Base-by-base conservation (phyloP, 2,329 filamentous ascomycete species). In the Paramyrothecium sp. region DNA sequence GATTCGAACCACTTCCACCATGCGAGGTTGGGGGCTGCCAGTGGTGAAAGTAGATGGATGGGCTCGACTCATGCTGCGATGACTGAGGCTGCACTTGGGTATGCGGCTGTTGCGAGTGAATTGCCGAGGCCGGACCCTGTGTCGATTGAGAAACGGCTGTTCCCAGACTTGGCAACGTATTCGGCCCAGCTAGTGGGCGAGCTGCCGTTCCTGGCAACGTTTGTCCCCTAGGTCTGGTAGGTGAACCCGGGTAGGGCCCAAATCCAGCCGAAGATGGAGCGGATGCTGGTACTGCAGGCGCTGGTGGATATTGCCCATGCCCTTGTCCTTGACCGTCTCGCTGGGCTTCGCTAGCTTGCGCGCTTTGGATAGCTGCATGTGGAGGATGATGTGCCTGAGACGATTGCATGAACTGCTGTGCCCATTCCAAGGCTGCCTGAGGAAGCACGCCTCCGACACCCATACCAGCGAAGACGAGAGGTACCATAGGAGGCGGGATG, bases 31-130 rank as follows among this genome's bases (percentile, higher is more conserved):
- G 92, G 50, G 92, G 92, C 58, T 94, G 90, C 92, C 92, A 97
- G 70, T 96, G 91, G 69, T 96, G 91, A 71, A 97, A 97, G 73
- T 91, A 95, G 51, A 96, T 90, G 21, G 88, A 89, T 0, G 89
- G 87, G 46, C 89, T 91, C 19, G 86, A 82, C 61, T 87, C 85
- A 63, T 89, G 83, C 65, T 87, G 85, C 58, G 83, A 60, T 33
- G 81, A 55, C 55, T 85, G 81, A 44, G 76, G 79, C 67, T 79
- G 83, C 68, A 77, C 80, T 73, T 81, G 81, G 66, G 71, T 56
- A 51, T 73, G 77, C 65, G 69, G 72, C 74, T 72, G 75, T 51
- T 80, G 75, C 55, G 75, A 66, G 59, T 77, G 69, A 65, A 77
- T 72, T 34, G 67, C 61, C 30, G 72, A 55, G 50, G 60, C 50